phyloP scores from a whole-genome alignment of 495 filamentous ascomycete genomes.

The Penicillium angulare region DNA sequence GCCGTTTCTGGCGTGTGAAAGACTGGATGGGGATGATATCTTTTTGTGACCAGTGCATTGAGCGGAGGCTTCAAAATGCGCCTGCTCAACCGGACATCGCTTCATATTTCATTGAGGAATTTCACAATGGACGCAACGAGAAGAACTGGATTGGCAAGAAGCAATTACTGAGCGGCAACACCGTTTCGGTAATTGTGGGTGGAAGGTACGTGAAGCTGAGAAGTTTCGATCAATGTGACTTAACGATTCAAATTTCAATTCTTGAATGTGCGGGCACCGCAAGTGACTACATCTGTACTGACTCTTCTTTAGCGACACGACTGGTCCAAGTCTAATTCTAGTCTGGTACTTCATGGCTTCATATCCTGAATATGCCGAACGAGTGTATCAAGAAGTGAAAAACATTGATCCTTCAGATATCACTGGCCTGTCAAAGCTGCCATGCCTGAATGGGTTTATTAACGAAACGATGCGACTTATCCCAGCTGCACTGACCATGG shows the following conservation, averaged over 20 bases:
- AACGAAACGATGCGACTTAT: conserved; percentile 53
- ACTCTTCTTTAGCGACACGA: conserved; percentile 23
- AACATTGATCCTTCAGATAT: conserved; percentile 2
- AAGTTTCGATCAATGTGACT: no score
- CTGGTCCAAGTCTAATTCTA: conserved; percentile 8
- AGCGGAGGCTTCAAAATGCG: conserved; percentile 13
- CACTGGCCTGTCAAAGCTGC: conserved; percentile 31
- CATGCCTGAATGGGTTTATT: conserved; percentile 46
- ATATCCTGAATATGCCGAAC: conserved; percentile 7
- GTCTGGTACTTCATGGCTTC: conserved; percentile 17
- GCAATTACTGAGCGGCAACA: conserved; percentile 18
- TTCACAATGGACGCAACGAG: conserved; percentile 12
- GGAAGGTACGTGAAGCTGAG: conserved; percentile 21
- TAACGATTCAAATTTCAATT: no score
- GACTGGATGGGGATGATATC: conserved; percentile 20
- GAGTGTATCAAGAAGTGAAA: conserved; percentile 11
- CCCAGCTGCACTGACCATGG: conserved; percentile 41
- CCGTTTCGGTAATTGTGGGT: conserved; percentile 17
- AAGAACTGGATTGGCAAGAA: conserved; percentile 12
- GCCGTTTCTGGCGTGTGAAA: conserved; percentile 8
- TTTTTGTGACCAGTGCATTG: conserved; percentile 29
- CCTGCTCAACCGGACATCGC: conserved; percentile 21
- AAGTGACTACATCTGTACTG: no score
- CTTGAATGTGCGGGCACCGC: no score
- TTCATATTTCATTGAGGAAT: conserved; percentile 23